Base-by-base conservation (phyloP, 2,329 filamentous ascomycete genomes). In the Aspergillus ruber region DNA sequence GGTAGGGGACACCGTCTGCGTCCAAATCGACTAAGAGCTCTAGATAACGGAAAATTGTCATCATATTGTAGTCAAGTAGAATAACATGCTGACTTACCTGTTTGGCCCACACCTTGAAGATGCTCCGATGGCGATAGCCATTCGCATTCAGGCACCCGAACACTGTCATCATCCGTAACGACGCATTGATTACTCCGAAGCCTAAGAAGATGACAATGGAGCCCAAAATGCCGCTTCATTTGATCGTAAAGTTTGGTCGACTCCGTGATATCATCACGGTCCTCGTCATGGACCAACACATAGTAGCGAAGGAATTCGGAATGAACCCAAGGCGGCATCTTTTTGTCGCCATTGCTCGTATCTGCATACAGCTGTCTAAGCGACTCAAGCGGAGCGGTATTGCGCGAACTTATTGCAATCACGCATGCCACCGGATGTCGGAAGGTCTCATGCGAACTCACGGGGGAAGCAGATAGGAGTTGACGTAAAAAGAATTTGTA, bases 211-310 rank as follows among this genome's bases (percentile, higher is more conserved):
- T 98, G 93, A 64, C 93, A 98, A 68, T 98, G 90, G 42, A 97
- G 74, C 1, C 93, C 93, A 54, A 98, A 88, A 69, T 96, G 89
- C n/a, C 93, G 83, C 70, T 97, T 98, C 94, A 98, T 98, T 67
- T 96, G 89, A 58, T 98, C 93, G 67, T 95, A 98, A 23, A 97
- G 75, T 15, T 83, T 81, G 67, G 91, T 91, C 10, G 90, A 95
- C 68, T 90, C 86, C 33, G 82, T 82, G 51, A 97, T 95, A 64
- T 98, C 90, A 62, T 95, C 91, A 51, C 83, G 83, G 63, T 98
- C 93, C 70, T 98, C 94, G 58, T 98, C 93, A 61, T 98, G 93
- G 15, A 98, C 85, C 38, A 98, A 75, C 13, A 98, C 88, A 68
- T 98, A 98, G 68, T 98, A 98, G 53, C 93, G 82, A 54, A 98